phyloP scores from a whole-genome alignment of 202 grass and related monocot species.

The Miscanthus sacchariflorus region DNA sequence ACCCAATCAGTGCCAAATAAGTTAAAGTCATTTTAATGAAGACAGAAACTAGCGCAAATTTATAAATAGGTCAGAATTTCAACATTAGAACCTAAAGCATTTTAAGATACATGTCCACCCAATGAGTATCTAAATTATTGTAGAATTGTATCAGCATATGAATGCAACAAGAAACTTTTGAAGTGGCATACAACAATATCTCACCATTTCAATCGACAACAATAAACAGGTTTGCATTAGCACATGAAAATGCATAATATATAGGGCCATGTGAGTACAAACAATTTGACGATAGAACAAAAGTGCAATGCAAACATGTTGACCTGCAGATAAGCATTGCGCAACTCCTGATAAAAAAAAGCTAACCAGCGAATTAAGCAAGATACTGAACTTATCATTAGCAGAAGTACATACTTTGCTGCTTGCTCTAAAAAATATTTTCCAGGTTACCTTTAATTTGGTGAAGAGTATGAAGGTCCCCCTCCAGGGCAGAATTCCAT shows the following conservation, averaged over 20 bases:
- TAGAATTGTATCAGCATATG: neutral
- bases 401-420: constrained; percentile 68
- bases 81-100: neutral
- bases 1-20: too few relatives aligned
- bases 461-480: constrained; percentile 76
- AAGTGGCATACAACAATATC: neutral
- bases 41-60: constrained; percentile 7
- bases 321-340: neutral
- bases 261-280: neutral
- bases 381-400: constrained; percentile 13
- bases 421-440: constrained; percentile 96
- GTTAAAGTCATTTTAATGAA: neutral
- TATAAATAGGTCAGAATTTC: neutral
- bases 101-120: neutral
- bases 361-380: neutral
- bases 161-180: neutral
- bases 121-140: neutral
- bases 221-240: neutral
- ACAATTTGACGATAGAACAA: neutral
- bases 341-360: too few relatives aligned
- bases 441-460: constrained; percentile 72
- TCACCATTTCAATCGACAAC: neutral
- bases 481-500: constrained; percentile 98
- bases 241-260: constrained; percentile 11
- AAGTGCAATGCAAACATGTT: neutral